These are phyloP conservation scores for Parathielavia hyrcaniae DNA, from an alignment of 495 filamentous ascomycete species.

Conservation along the genomic window DNA sequence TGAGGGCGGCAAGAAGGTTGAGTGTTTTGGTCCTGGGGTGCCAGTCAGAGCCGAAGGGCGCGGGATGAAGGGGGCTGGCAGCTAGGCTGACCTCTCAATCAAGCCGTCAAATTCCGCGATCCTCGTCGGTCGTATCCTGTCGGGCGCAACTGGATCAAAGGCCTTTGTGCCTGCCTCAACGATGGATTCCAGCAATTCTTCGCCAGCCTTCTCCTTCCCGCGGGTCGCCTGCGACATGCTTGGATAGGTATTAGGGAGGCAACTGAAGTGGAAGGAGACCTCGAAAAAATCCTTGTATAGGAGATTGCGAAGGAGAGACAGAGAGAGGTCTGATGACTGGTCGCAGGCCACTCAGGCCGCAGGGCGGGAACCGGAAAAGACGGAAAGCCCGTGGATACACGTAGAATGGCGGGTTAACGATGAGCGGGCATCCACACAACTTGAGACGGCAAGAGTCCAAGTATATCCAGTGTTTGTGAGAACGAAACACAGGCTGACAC, in stretches of 20 bases:
- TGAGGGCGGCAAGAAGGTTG: slow-evolving; percentile 42
- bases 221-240: slow-evolving; percentile 20
- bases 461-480: too few relatives aligned
- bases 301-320: too few relatives aligned
- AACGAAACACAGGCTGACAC: too few relatives aligned
- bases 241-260: too few relatives aligned
- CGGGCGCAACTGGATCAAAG: slow-evolving; percentile 34
- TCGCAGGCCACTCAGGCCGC: too few relatives aligned
- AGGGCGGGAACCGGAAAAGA: too few relatives aligned
- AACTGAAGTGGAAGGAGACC: neutral
- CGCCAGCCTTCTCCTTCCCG: slow-evolving; percentile 16
- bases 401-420: too few relatives aligned
- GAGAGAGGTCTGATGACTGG: too few relatives aligned
- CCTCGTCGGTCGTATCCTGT: slow-evolving; percentile 26
- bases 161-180: slow-evolving; percentile 37
- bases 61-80: neutral
- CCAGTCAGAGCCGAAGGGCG: slow-evolving; percentile 26
- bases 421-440: too few relatives aligned
- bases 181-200: slow-evolving; percentile 31
- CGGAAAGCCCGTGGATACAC: too few relatives aligned
- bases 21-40: slow-evolving; percentile 39
- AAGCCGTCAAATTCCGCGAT: slow-evolving; percentile 37
- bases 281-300: too few relatives aligned
- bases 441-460: too few relatives aligned
- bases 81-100: slow-evolving; percentile 37